Evolutionary conservation across 257 asterid genomes (phyloP).

Genomic region (Parsonsia alboflavescens): DNA sequence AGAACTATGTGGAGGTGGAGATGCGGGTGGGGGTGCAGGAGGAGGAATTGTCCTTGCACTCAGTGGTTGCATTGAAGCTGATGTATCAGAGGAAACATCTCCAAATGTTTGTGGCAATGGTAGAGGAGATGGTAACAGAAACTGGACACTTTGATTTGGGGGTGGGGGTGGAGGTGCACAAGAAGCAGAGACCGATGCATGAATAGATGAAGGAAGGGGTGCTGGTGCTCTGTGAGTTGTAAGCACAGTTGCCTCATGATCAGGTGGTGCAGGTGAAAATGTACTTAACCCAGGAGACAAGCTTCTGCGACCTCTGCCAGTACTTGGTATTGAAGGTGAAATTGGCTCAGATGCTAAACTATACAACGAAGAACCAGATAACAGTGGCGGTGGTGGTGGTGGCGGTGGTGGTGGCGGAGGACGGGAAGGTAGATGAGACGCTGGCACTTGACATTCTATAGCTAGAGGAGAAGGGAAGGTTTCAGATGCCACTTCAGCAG

Average conservation of each 20-base stretch:
- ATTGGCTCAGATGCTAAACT: slow-evolving; percentile 16
- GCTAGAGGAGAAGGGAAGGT: slow-evolving; percentile 27
- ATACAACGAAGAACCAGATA: slow-evolving; percentile 19
- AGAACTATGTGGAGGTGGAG: slow-evolving; percentile 31
- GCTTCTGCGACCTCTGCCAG: slow-evolving; percentile 2
- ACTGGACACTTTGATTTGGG: neutral
- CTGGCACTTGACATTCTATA: slow-evolving; percentile 33
- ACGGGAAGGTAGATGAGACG: slow-evolving; percentile 25
- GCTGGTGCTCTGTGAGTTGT: slow-evolving; percentile 3
- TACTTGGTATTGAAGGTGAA: slow-evolving; percentile 1
- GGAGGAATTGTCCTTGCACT: slow-evolving; percentile 22
- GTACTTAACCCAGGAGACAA: slow-evolving; percentile 5
- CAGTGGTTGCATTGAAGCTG: slow-evolving; percentile 19
- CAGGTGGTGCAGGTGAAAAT: slow-evolving; percentile 3
- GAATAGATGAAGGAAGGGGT: neutral
- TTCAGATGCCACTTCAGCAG: slow-evolving; percentile 28
- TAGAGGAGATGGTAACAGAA: neutral
- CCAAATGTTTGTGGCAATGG: neutral
- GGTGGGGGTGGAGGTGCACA: slow-evolving; percentile 16
- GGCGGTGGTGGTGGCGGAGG: slow-evolving; percentile 24
- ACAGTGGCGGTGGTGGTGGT: neutral
- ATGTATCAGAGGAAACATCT: slow-evolving; percentile 4
- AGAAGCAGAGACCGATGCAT: slow-evolving; percentile 10
- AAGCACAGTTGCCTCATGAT: slow-evolving; percentile 10
- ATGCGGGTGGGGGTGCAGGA: slow-evolving; percentile 19